These are phyloP conservation scores for Postia placenta DNA, from an alignment of 768 basidiomycete species.

Conservation along the genomic window DNA sequence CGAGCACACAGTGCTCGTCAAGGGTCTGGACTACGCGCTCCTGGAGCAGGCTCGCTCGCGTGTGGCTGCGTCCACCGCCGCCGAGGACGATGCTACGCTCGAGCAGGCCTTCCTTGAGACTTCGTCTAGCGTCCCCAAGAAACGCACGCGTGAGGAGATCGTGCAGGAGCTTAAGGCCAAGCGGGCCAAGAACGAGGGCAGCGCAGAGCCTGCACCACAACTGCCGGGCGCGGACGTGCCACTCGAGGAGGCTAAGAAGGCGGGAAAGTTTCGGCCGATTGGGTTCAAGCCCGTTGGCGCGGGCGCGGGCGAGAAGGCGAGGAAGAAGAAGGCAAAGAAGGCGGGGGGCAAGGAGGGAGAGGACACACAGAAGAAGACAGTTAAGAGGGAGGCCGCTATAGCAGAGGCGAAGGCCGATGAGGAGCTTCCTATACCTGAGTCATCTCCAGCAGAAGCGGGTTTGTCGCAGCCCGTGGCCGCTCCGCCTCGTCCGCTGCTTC, in stretches of 20 bases:
- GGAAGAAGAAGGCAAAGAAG: conserved; percentile 38
- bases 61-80: conserved; percentile 33
- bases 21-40: conserved; percentile 77
- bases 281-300: conserved; percentile 17
- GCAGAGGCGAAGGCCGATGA: background rate
- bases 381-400: background rate
- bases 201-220: conserved; percentile 59
- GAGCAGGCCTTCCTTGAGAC: conserved; percentile 66
- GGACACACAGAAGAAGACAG: conserved; percentile 61
- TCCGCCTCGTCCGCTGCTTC: conserved; percentile 17
- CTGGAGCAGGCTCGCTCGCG: conserved; percentile 38
- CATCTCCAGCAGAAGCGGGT: conserved; percentile 7
- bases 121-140: conserved; percentile 40
- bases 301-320: conserved; percentile 39
- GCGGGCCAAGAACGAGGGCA: conserved; percentile 79
- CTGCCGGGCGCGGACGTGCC: conserved; percentile 29
- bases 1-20: conserved; percentile 72
- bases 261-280: background rate
- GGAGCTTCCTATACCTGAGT: background rate
- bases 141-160: conserved; percentile 76
- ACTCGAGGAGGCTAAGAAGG: background rate
- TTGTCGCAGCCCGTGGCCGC: conserved; percentile 9
- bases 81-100: conserved; percentile 73
- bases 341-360: conserved; percentile 38
- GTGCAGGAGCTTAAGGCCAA: conserved; percentile 59